phyloP scores from a whole-genome alignment of 257 asterid genomes.

The Datura wrightii region DNA sequence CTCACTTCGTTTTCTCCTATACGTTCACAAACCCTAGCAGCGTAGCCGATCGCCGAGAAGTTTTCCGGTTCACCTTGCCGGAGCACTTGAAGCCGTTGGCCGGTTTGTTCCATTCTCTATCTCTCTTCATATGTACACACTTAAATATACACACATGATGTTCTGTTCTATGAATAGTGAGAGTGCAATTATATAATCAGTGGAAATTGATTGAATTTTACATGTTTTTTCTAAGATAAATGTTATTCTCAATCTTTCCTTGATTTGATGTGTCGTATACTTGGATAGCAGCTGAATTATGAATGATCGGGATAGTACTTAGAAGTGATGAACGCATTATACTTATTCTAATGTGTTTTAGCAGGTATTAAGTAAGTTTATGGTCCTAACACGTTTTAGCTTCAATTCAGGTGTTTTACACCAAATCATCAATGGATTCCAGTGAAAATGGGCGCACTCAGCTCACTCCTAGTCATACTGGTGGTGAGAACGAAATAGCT shows the following conservation, averaged over 20 bases:
- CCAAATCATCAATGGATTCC: slow-evolving; percentile 19
- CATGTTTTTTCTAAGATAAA: not conserved
- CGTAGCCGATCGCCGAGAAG: slow-evolving; percentile 6
- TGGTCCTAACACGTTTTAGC: not conserved
- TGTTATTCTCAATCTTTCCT: not conserved
- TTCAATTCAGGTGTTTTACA: not conserved
- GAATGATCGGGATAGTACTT: not conserved
- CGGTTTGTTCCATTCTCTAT: not conserved
- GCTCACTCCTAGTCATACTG: slow-evolving; percentile 15
- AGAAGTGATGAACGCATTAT: not conserved
- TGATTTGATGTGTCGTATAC: not conserved
- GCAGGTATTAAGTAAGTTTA: not conserved
- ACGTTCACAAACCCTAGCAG: slow-evolving; percentile 17
- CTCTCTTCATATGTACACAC: not conserved
- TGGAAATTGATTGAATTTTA: not conserved
- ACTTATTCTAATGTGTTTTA: not conserved
- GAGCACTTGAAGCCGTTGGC: not conserved
- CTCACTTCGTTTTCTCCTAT: not conserved
- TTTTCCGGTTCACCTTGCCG: not conserved
- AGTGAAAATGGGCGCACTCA: slow-evolving; percentile 15
- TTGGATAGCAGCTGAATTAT: not conserved
- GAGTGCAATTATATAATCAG: not conserved
- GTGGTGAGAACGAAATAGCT: slow-evolving; percentile 17
- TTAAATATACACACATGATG: not conserved
- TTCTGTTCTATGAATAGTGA: not conserved